These are phyloP conservation scores for Scedosporium apiospermum DNA, from an alignment of 2,329 filamentous ascomycete species.

Conservation along the genomic window DNA sequence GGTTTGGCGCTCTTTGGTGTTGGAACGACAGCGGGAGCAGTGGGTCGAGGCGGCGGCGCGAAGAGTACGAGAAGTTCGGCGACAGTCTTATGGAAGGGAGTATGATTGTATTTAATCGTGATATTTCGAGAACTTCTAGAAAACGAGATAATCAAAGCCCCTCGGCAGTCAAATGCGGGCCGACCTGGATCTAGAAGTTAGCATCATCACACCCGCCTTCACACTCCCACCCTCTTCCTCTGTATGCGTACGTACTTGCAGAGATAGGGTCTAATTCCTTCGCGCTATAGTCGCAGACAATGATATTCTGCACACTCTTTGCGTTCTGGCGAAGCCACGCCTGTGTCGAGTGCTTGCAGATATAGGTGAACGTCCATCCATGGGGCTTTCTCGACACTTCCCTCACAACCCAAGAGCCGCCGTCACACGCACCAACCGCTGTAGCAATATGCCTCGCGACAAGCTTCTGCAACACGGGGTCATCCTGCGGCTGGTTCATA, in stretches of 20 bases:
- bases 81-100: slow-evolving; percentile 46
- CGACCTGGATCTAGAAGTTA: slow-evolving; percentile 26
- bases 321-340: slow-evolving; percentile 39
- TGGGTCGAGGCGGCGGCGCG: slow-evolving; percentile 28
- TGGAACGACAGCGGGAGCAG: background rate
- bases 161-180: slow-evolving; percentile 51
- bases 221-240: background rate
- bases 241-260: slow-evolving; percentile 26
- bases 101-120: slow-evolving; percentile 46
- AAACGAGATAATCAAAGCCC: slow-evolving; percentile 40
- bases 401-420: slow-evolving; percentile 37
- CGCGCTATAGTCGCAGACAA: slow-evolving; percentile 39
- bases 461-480: slow-evolving; percentile 37
- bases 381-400: slow-evolving; percentile 33
- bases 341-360: slow-evolving; percentile 42
- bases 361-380: slow-evolving; percentile 44
- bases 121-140: slow-evolving; percentile 35
- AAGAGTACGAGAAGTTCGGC: slow-evolving; percentile 37
- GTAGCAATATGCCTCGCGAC: slow-evolving; percentile 39
- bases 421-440: slow-evolving; percentile 33
- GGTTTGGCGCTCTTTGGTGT: slow-evolving; percentile 4
- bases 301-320: slow-evolving; percentile 27
- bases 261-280: slow-evolving; percentile 35
- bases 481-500: slow-evolving; percentile 37
- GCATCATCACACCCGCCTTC: too few species aligned